Percentiles rank a stretch among this genome's conserved stretches.
Conservation (phyloP, 2,329 filamentous ascomycete species). For the Aspergillus pseudotamarii region DNA sequence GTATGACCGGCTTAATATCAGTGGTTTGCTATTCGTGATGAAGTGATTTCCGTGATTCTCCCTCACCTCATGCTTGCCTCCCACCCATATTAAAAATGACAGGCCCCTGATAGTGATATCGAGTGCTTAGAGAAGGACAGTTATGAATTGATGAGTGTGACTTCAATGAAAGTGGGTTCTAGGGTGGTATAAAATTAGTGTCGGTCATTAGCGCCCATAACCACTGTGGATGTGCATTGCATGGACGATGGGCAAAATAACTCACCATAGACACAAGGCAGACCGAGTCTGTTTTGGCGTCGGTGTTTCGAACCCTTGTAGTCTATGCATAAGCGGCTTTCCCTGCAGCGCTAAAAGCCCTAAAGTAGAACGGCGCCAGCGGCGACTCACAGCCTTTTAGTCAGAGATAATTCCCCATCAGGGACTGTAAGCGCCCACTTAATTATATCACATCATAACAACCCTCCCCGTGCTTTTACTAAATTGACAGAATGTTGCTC, state of each 20-base stretch:
- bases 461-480: neutral
- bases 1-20: too few species aligned
- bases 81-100: too few species aligned
- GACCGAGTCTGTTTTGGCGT: neutral
- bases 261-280: neutral
- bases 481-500: neutral
- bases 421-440: neutral
- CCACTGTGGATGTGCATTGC: too few species aligned
- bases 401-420: neutral
- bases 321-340: neutral
- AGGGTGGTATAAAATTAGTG: too few species aligned
- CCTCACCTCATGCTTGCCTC: too few species aligned
- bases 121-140: too few species aligned
- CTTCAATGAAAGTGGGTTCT: too few species aligned
- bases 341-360: neutral
- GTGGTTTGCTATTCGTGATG: too few species aligned
- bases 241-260: neutral
- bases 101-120: too few species aligned
- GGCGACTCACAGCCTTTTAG: neutral
- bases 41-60: too few species aligned
- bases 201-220: too few species aligned
- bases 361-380: neutral
- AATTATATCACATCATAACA: neutral
- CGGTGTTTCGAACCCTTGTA: neutral
- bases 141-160: too few species aligned